phyloP scores from a whole-genome alignment of 306 rosid genomes.

The Fragaria ananassa region DNA sequence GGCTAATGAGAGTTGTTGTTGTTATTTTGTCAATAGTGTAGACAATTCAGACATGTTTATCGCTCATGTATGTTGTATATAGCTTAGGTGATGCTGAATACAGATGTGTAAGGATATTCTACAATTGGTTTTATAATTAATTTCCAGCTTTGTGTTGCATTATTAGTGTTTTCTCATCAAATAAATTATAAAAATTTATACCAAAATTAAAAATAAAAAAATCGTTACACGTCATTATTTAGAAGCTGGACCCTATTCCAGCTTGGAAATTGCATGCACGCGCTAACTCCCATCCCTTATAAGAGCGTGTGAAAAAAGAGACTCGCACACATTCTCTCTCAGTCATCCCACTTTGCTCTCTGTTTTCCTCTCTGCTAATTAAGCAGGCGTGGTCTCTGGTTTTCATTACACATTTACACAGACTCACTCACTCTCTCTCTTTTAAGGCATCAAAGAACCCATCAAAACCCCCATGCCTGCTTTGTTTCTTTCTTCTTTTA shows the following conservation, averaged over 20 bases:
- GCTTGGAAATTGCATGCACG: constrained; percentile 37
- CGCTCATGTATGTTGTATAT: no score
- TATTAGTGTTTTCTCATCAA: background rate
- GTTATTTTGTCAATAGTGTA: no score
- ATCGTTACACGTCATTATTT: constrained; percentile 34
- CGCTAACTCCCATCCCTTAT: constrained; percentile 42
- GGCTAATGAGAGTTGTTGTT: no score
- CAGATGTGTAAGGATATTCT: no score
- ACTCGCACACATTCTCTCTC: constrained; percentile 35
- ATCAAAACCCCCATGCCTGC: constrained; percentile 42
- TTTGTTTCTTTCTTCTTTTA: constrained; percentile 43
- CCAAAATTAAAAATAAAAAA: background rate
- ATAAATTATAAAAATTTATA: background rate
- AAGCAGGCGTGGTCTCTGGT: constrained; percentile 77
- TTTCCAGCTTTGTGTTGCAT: background rate
- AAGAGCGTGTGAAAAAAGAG: constrained; percentile 46
- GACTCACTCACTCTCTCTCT: constrained; percentile 39
- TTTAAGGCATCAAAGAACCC: constrained; percentile 29
- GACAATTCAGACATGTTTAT: no score
- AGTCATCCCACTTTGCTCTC: constrained; percentile 44
- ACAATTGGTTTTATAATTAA: background rate
- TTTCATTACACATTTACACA: constrained; percentile 46
- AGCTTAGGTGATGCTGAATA: no score
- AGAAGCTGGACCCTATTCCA: constrained; percentile 37
- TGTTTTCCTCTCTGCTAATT: constrained; percentile 24